Conservation (phyloP, 257 asterid species). For the Solanum ossicruentum region DNA sequence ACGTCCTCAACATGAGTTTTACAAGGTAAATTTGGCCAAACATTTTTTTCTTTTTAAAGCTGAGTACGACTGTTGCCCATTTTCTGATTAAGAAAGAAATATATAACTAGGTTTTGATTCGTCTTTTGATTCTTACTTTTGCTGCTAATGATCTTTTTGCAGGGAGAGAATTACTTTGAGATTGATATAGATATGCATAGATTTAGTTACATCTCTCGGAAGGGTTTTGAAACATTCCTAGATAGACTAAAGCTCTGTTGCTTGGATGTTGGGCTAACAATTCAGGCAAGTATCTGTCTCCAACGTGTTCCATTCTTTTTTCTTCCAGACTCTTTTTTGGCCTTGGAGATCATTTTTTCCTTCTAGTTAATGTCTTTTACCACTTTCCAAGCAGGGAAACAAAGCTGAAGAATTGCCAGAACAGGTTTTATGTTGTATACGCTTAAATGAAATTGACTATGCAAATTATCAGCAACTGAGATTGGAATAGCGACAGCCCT, state of each 20-base stretch:
- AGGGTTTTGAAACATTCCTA: slow-evolving; percentile 66
- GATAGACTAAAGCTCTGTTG: slow-evolving; percentile 72
- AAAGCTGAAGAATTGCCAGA: slow-evolving; percentile 93
- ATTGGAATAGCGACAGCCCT: slow-evolving; percentile 22
- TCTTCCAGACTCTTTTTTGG: background rate
- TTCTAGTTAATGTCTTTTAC: background rate
- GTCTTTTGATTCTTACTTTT: background rate
- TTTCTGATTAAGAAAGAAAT: background rate
- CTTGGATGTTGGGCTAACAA: slow-evolving; percentile 85
- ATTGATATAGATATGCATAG: slow-evolving; percentile 96
- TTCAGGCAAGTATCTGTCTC: slow-evolving; percentile 52
- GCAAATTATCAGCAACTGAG: slow-evolving; percentile 63
- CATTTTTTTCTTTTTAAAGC: background rate
- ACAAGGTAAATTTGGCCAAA: slow-evolving; percentile 22
- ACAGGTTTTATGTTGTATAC: slow-evolving; percentile 76
- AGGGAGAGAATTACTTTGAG: slow-evolving; percentile 87
- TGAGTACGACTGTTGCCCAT: background rate
- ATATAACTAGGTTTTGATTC: background rate
- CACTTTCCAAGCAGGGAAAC: slow-evolving; percentile 54
- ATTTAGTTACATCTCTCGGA: slow-evolving; percentile 80
- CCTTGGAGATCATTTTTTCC: background rate
- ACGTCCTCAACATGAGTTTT: slow-evolving; percentile 92
- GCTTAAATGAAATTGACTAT: slow-evolving; percentile 80
- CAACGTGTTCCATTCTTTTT: background rate
- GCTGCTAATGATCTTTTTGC: slow-evolving; percentile 3